Evolutionary conservation across 2,329 filamentous ascomycete species (phyloP), one percentile per base, ranked within the genome.

Genomic region (Alternaria alternata): DNA sequence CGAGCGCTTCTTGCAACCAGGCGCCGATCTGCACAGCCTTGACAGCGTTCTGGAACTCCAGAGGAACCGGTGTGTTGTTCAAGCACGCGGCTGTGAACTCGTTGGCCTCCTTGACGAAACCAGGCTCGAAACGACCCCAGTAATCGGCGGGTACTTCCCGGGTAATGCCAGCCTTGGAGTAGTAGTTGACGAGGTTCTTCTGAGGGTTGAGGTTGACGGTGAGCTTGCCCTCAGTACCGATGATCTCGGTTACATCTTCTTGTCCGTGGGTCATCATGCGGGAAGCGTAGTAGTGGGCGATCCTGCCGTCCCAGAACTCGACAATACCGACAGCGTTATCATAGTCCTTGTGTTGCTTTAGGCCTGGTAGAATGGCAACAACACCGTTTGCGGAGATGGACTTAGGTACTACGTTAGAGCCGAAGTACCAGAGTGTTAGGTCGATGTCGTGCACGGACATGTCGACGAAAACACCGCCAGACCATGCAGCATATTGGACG

Each of bases 1-100:
- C 81, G 74, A 89, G 74, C 14, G 81, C 81, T 70, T 88, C 85
- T 72, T 89, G 86, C 62, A 89, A 5, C 85, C 69, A 86, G 48
- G 72, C 65, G 1, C 75, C 78, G 62, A 82, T 81, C 61, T 76
- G 66, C 47, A 80, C 74, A 11, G 74, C 75, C 64, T 71, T 77
- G 24, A 78, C 68, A 20, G 69, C 77, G 44, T 69, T 70, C 20
- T 74, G 71, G 41, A 81, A 70, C 34, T 71, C 64, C 58, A 80
- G 54, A 0, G 79, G 79, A 32, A 81, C 65, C 2, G 74, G 66
- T 38, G 62, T 77, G 43, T 80, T 69, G 14, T 80, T 68, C n/a
- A 81, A 59, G n/a, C 76, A 70, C 5, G 72, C 67, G 1, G 69
- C 75, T 4, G 73, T 70, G 63, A 81, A 81, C 67, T 80, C 79